These are phyloP conservation scores for Puccinia brachypodii DNA, from an alignment of 1,284 basidiomycete species.

Conservation along the genomic window DNA sequence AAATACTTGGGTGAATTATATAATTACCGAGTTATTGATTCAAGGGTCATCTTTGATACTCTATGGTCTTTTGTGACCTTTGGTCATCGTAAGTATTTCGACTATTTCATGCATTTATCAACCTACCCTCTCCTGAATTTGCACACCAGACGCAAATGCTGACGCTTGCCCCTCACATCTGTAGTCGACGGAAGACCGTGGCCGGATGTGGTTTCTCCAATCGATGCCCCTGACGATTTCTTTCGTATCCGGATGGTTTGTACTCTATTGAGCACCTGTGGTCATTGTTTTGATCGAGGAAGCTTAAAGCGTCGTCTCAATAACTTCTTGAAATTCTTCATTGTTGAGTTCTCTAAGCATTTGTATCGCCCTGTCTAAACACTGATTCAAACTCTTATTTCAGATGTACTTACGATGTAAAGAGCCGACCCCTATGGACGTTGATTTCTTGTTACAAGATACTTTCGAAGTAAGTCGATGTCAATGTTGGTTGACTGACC, in stretches of 20 bases:
- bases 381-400: background rate
- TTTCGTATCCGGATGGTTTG: slow-evolving; percentile 92
- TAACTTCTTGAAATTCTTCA: slow-evolving; percentile 86
- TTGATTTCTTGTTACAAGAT: slow-evolving; percentile 60
- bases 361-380: background rate
- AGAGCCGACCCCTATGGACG: slow-evolving; percentile 38
- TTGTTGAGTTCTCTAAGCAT: slow-evolving; percentile 63
- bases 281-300: slow-evolving; percentile 95
- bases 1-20: slow-evolving; percentile 97
- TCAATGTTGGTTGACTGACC: background rate
- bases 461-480: slow-evolving; percentile 67
- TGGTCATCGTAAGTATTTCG: slow-evolving; percentile 65
- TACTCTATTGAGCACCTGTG: slow-evolving; percentile 88
- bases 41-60: slow-evolving; percentile 84
- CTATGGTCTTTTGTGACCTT: slow-evolving; percentile 95
- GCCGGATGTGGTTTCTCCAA: slow-evolving; percentile 71
- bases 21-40: slow-evolving; percentile 90
- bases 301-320: slow-evolving; percentile 87
- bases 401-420: slow-evolving; percentile 48
- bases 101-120: background rate
- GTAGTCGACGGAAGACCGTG: slow-evolving; percentile 78
- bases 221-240: slow-evolving; percentile 93
- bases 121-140: background rate
- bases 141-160: background rate
- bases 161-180: background rate